Evolutionary conservation across 352 stramenopile genomes (phyloP).

Genomic region (Albugo laibachii): DNA sequence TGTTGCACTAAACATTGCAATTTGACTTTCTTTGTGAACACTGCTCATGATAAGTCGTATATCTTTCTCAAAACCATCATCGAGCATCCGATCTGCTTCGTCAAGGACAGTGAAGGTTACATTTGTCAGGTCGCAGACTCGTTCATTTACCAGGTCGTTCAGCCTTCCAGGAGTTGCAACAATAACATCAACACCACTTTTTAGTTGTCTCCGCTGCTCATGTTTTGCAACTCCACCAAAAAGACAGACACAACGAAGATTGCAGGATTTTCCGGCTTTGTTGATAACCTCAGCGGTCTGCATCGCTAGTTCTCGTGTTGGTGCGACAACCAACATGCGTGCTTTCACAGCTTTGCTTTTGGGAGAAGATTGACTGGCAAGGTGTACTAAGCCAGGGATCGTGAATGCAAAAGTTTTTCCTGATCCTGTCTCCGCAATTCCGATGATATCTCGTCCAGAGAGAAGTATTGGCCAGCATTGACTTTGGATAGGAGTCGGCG

Average conservation of each 20-base stretch:
- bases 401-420: conserved; percentile 95
- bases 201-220: conserved; percentile 79
- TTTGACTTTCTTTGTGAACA: conserved; percentile 77
- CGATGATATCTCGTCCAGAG: conserved; percentile 76
- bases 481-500: conserved; percentile 94
- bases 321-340: conserved; percentile 86
- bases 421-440: conserved; percentile 85
- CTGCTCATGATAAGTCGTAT: conserved; percentile 74
- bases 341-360: conserved; percentile 31
- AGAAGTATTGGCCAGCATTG: conserved; percentile 90
- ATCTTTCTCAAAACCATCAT: conserved; percentile 91
- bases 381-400: conserved; percentile 82
- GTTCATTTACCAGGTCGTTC: conserved; percentile 81
- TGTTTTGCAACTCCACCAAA: conserved; percentile 94
- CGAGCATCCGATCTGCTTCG: conserved; percentile 90
- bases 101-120: conserved; percentile 91
- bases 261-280: conserved; percentile 77
- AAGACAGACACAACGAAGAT: conserved; percentile 79
- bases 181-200: conserved; percentile 78
- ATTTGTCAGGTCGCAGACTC: conserved; percentile 58
- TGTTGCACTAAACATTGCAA: conserved; percentile 95
- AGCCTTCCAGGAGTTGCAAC: conserved; percentile 93
- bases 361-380: conserved; percentile 45
- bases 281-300: conserved; percentile 85
- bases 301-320: conserved; percentile 88